Evolutionary conservation across 1,284 basidiomycete genomes (phyloP), one percentile per base, ranked within the genome.

Genomic region (Omphalotus olearius): DNA sequence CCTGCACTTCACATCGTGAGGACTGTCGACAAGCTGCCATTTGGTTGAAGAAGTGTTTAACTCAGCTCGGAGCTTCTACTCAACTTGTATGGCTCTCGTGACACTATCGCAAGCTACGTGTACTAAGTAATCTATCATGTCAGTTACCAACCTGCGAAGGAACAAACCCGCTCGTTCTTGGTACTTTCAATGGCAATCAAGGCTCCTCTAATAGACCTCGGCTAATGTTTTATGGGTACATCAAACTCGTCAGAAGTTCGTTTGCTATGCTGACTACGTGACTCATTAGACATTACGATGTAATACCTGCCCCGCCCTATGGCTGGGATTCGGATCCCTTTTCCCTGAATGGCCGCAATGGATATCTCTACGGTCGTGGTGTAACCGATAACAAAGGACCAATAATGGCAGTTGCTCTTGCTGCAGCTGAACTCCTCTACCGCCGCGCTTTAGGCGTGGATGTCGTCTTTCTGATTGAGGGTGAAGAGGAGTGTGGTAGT

Each of bases 401-500:
- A 0, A 88, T 97, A 43, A 78, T 98, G 53, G 94, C 95, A 1
- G 80, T 88, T 6, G 96, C 95, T 0, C 93, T 86, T 60, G 96
- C 96, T 0, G 93, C 87, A 1, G 88, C 91, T 0, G 83, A 90
- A 36, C 66, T 99, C 38, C 77, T 93, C 2, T 76, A 83, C 37
- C 73, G 76, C 11, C 76, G 92, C 1, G 78, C 84, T 25, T 79
- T 99, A 1, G 88, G 84, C 28, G 79, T 93, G 1, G 96, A 99
- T 62, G 67, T 99, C 0, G 85, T 98, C 2, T 86, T 98, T 67
- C 70, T 98, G 45, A 83, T 98, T 33, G 96, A 99, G 69, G 96
- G 96, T 0, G 95, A 98, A 66, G 97, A 98, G 65, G 97, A 99
- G 67, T 85, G 83, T 17, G 96, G 96, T 4, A 95, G 92, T 62